A percentile compares a stretch with the other conserved stretches of the same genome.
Conservation (phyloP, 1,284 basidiomycete genomes). For the Moesziomyces sp. region DNA sequence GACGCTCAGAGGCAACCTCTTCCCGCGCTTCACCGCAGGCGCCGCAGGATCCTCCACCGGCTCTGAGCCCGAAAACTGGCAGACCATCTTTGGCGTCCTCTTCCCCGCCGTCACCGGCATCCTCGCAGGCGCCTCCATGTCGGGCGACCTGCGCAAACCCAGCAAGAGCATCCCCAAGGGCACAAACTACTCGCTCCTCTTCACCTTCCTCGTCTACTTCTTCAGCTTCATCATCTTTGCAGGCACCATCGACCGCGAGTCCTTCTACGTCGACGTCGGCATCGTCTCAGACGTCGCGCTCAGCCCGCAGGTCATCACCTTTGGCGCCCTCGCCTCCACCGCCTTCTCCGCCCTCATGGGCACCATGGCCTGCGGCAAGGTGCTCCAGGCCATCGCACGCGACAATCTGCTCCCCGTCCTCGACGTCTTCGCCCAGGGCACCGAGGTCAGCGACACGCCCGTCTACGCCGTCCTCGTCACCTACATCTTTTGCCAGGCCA, state of each 20-base stretch:
- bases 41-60: conserved; percentile 62
- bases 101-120: conserved; percentile 67
- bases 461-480: conserved; percentile 64
- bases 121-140: conserved; percentile 66
- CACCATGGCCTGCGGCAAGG: conserved; percentile 66
- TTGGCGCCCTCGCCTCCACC: conserved; percentile 65
- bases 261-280: conserved; percentile 63
- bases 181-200: conserved; percentile 64
- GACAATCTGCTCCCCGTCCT: conserved; percentile 64
- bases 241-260: conserved; percentile 61
- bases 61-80: conserved; percentile 55
- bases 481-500: conserved; percentile 60
- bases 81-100: conserved; percentile 65
- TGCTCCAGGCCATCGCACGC: conserved; percentile 66
- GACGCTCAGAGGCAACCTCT: conserved; percentile 60
- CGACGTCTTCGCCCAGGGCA: conserved; percentile 64
- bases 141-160: conserved; percentile 66
- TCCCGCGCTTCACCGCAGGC: conserved; percentile 63
- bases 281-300: conserved; percentile 64
- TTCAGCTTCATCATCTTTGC: conserved; percentile 63
- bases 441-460: conserved; percentile 62
- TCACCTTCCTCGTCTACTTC: conserved; percentile 63
- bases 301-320: conserved; percentile 62
- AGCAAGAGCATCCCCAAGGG: conserved; percentile 68
- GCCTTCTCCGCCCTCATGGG: conserved; percentile 66